Percentiles rank a stretch among this genome's conserved stretches.
phyloP scores from a whole-genome alignment of 805 yeast genomes.

The Teunomyces stri region DNA sequence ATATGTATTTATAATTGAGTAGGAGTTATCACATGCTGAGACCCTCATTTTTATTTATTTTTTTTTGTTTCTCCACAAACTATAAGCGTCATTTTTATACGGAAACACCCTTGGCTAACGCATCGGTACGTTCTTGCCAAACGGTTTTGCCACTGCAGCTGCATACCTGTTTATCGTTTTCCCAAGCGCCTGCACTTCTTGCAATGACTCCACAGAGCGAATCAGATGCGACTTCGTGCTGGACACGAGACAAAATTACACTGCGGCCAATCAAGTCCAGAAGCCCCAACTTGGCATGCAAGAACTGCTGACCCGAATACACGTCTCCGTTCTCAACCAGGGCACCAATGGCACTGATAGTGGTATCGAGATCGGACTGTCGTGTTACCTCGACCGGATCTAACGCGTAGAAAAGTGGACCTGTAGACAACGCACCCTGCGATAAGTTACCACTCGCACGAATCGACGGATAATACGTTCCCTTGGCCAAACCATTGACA shows the following conservation, averaged over 20 bases:
- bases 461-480: slow-evolving; percentile 67
- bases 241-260: slow-evolving; percentile 44
- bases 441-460: slow-evolving; percentile 75
- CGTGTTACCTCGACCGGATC: slow-evolving; percentile 34
- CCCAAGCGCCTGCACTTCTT: slow-evolving; percentile 96
- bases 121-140: slow-evolving; percentile 92
- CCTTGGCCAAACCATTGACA: slow-evolving; percentile 65
- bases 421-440: slow-evolving; percentile 67
- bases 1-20: too few relatives aligned
- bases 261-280: slow-evolving; percentile 71
- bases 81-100: not conserved
- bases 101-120: slow-evolving; percentile 55
- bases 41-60: not conserved
- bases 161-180: slow-evolving; percentile 89
- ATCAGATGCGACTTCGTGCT: slow-evolving; percentile 39
- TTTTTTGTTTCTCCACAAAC: not conserved
- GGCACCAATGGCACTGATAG: slow-evolving; percentile 37
- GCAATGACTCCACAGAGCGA: slow-evolving; percentile 86
- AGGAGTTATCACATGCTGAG: not conserved
- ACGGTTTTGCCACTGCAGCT: slow-evolving; percentile 93
- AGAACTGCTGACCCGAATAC: slow-evolving; percentile 36
- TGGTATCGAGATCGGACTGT: slow-evolving; percentile 25
- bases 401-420: slow-evolving; percentile 47
- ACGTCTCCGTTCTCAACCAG: slow-evolving; percentile 13
- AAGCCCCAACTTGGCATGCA: slow-evolving; percentile 47